Evolutionary conservation across 176 grass and related monocot species (phyloP), one percentile per base, ranked within the genome.

Genomic region (Phoenix roebelenii): DNA sequence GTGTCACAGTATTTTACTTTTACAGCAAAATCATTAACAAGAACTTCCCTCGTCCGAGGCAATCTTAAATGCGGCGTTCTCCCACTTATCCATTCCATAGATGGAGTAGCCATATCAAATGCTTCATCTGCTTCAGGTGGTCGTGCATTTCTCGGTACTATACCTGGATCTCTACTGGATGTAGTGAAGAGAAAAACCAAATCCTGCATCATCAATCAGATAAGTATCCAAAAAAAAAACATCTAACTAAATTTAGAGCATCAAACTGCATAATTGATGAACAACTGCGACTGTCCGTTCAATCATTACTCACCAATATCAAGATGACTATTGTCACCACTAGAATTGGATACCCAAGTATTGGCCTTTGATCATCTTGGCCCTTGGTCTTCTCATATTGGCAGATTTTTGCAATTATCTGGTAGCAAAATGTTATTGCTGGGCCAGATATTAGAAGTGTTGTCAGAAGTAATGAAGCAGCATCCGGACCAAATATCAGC

Each of bases 401-500:
- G 22, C 76, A 23, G 18, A 89, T 22, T 32, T 59, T 76, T 30
- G 67, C 54, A 18, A 66, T 23, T 61, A 62, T 79, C 32, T 82
- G 86, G 53, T 69, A 75, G 63, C 65, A 78, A 64, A 85, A 89
- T 39, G 64, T 16, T 15, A 73, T 54, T 28, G 78, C 12, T 3
- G 86, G 86, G 22, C 54, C 39, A 17, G 60, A 25, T 22, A 89
- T 65, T 57, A 85, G 81, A 26, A 82, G 39, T 16, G 4, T 59
- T 2, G 86, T 65, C 1, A 89, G 44, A 63, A 85, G 44, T 14
- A 89, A 48, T 4, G 85, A 88, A 7, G 85, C 72, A 0, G 65
- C 76, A 22, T 88, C 85, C 0, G 80, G 78, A 3, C 82, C 86
- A 23, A 89, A 63, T 17, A 89, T 82, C 17, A 89, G 17, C 54